A percentile compares a stretch with the other conserved stretches of the same genome.
phyloP scores from a whole-genome alignment of 2,329 filamentous ascomycete genomes.

The Aspergillus fumigatus region DNA sequence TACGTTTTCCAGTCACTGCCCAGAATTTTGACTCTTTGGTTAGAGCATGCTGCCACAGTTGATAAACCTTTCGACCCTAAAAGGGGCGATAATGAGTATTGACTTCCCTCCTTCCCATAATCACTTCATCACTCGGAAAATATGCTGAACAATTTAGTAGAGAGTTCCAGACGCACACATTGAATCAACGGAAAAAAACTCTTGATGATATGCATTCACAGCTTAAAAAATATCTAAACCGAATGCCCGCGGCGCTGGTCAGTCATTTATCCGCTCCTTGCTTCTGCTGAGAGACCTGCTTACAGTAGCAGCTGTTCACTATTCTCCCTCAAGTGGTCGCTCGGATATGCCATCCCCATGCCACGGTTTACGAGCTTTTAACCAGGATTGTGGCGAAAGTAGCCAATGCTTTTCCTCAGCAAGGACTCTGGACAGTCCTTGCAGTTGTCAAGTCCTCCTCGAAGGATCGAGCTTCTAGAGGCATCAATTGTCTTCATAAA shows the following conservation, averaged over 20 bases:
- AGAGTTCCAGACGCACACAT: slow-evolving; percentile 45
- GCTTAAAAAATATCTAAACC: slow-evolving; percentile 70
- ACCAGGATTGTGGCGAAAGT: slow-evolving; percentile 79
- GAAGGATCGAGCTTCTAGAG: slow-evolving; percentile 59
- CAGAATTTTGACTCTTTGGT: slow-evolving; percentile 86
- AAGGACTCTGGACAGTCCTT: slow-evolving; percentile 86
- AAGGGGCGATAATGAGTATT: slow-evolving; percentile 43
- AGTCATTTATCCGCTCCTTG: slow-evolving; percentile 4
- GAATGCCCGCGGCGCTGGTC: slow-evolving; percentile 45
- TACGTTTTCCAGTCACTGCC: slow-evolving; percentile 94
- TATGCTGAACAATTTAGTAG: slow-evolving; percentile 19
- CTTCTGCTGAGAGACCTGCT: slow-evolving; percentile 7
- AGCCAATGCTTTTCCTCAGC: slow-evolving; percentile 80
- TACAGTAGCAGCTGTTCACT: slow-evolving; percentile 43
- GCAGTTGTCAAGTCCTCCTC: slow-evolving; percentile 80
- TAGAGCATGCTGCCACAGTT: slow-evolving; percentile 78
- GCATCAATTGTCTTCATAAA: slow-evolving; percentile 41
- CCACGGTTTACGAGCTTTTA: slow-evolving; percentile 70
- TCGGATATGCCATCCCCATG: slow-evolving; percentile 84
- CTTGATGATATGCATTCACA: slow-evolving; percentile 68
- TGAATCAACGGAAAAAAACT: slow-evolving; percentile 55
- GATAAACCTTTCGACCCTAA: slow-evolving; percentile 55
- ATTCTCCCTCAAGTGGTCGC: slow-evolving; percentile 90
- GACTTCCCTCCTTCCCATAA: not conserved
- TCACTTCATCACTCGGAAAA: not conserved